Evolutionary conservation across 352 stramenopile genomes (phyloP).

Genomic region (Phytophthora pisi): DNA sequence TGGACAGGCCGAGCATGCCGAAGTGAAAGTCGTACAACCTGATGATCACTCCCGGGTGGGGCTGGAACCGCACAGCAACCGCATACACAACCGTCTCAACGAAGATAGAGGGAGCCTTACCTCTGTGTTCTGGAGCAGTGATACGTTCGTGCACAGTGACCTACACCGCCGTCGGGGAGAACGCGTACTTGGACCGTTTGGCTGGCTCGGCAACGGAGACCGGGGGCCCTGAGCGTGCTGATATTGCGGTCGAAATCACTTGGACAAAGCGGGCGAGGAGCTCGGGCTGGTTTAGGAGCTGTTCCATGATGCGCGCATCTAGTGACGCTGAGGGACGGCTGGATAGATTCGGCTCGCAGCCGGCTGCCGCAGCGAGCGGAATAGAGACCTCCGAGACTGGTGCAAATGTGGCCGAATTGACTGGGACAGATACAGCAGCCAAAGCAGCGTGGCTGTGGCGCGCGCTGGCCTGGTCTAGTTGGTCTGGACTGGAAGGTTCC

Average conservation of each 20-base stretch:
- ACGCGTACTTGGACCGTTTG: constrained; percentile 2
- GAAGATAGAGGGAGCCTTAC: constrained; percentile 14
- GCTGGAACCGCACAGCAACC: constrained; percentile 6
- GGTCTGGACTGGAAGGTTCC: background rate
- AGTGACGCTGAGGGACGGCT: background rate
- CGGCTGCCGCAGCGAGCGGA: too few species aligned
- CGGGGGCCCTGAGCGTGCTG: background rate
- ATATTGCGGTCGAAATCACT: constrained; percentile 2
- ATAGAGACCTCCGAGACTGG: too few species aligned
- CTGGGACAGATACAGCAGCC: too few species aligned
- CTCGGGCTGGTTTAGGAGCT: constrained; percentile 6
- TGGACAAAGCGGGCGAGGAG: constrained; percentile 8
- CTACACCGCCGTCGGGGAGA: background rate
- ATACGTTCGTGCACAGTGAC: background rate
- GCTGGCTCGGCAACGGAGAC: too few species aligned
- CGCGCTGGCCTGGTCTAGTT: too few species aligned
- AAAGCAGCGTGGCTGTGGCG: too few species aligned
- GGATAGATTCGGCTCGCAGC: too few species aligned
- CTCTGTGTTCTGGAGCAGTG: constrained; percentile 9
- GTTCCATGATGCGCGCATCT: constrained; percentile 13
- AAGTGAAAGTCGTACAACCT: constrained; percentile 27
- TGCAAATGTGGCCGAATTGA: too few species aligned
- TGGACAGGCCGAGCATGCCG: constrained; percentile 12
- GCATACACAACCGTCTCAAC: constrained; percentile 9
- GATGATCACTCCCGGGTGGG: constrained; percentile 15